A percentile compares a stretch with the other conserved stretches of the same genome.
Evolutionary conservation across 176 grass and related monocot genomes (phyloP).

Genomic region (Pontederia paniculata): DNA sequence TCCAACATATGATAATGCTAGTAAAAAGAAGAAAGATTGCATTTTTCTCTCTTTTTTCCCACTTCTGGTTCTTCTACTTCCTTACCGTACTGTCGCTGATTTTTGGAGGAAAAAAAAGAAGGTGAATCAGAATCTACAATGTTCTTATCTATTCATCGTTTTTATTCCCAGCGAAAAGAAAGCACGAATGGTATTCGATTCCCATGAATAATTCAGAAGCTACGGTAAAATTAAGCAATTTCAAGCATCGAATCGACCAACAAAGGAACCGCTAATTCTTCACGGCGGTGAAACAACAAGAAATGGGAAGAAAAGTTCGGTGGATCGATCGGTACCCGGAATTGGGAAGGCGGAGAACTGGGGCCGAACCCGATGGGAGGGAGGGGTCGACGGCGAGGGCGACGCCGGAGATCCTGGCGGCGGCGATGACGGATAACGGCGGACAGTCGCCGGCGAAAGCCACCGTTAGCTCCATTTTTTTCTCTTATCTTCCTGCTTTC

Average conservation of each 20-base stretch:
- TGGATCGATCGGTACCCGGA: slow-evolving; percentile 39
- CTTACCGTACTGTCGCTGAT: too few relatives aligned
- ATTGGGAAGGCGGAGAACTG: slow-evolving; percentile 41
- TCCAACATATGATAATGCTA: too few relatives aligned
- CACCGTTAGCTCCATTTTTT: slow-evolving; percentile 27
- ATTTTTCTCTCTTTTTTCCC: too few relatives aligned
- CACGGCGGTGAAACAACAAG: not conserved
- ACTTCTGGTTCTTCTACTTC: too few relatives aligned
- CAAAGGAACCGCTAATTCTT: not conserved
- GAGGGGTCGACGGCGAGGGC: slow-evolving; percentile 37
- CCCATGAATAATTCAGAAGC: too few relatives aligned
- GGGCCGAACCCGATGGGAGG: slow-evolving; percentile 42
- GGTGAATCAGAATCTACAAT: too few relatives aligned
- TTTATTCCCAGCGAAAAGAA: too few relatives aligned
- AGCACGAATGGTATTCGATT: too few relatives aligned
- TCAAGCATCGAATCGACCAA: not conserved
- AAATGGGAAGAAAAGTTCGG: not conserved
- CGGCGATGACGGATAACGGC: slow-evolving; percentile 54
- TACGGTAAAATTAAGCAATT: not conserved
- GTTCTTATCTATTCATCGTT: too few relatives aligned
- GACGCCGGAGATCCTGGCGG: slow-evolving; percentile 55
- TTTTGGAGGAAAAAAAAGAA: too few relatives aligned
- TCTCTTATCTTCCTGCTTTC: not conserved
- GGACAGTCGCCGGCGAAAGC: slow-evolving; percentile 46
- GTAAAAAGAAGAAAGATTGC: too few relatives aligned